Evolutionary conservation across 345 rosid species (phyloP), one percentile per base, ranked within the genome.

Genomic region (Syzygium grande): DNA sequence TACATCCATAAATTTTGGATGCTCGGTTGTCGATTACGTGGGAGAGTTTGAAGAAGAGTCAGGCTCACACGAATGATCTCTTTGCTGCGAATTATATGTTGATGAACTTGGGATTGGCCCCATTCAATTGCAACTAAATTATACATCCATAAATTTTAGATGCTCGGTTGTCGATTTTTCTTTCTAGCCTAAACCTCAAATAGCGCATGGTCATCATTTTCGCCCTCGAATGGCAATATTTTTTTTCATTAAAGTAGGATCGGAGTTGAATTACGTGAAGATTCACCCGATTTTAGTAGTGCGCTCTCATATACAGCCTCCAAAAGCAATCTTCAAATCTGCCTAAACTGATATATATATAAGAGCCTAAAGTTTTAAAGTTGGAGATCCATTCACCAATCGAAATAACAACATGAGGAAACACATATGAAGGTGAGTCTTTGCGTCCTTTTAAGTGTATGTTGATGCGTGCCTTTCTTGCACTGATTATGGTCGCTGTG

Each of bases 21-120:
- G 59, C 12, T 55, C 11, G 59, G 58, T 15, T 52, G 54, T 52
- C 22, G 22, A 53, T 53, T 53, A 38, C 41, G 41, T 38, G 41
- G 41, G 41, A 38, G 41, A 91, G 91, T 83, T 29, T 93, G 91
- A 88, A 92, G 93, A 85, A 88, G 87, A 92, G 91, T 2, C 86
- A 87, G 86, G 87, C 77, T 86, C 91, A 92, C 65, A 61, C 86
- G 86, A 89, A 90, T 46, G 91, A 91, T 86, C 90, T 93, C 59
- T 89, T 92, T 49, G 91, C 92, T 84, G 93, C 92, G 78, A 93
- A 89, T 88, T 89, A 86, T 84, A 56, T 90, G 55, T 85, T 55
- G 25, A 55, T 55, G 58, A 55, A 55, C 10, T 19, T 55, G 58
- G 58, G 58, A 21, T 55, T 55, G 58, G 58, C 25, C 58, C 58